Conservation (phyloP, 352 stramenopile species). For the Phytophthora megakarya region DNA sequence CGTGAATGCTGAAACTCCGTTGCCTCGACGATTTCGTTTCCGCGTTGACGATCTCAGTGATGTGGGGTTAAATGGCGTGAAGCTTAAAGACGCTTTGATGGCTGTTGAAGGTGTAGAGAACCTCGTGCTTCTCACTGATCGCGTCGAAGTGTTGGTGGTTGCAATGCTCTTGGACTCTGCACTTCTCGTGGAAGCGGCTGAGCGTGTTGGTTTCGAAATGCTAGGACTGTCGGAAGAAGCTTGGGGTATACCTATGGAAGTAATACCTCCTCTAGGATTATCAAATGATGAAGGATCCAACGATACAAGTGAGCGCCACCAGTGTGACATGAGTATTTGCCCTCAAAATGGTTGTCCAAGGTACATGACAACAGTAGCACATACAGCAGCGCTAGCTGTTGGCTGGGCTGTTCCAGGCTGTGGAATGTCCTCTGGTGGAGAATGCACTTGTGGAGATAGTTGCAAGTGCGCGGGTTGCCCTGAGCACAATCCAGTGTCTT, state of each 20-base stretch:
- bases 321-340: slow-evolving; percentile 67
- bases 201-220: slow-evolving; percentile 51
- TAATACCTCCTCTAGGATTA: slow-evolving; percentile 25
- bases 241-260: slow-evolving; percentile 42
- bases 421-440: slow-evolving; percentile 75
- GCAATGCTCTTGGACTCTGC: slow-evolving; percentile 53
- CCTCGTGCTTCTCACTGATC: slow-evolving; percentile 59
- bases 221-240: slow-evolving; percentile 56
- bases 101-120: slow-evolving; percentile 72
- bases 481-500: slow-evolving; percentile 65
- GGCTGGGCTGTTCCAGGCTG: slow-evolving; percentile 82
- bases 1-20: slow-evolving; percentile 41
- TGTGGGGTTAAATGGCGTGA: slow-evolving; percentile 26
- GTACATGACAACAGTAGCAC: slow-evolving; percentile 79
- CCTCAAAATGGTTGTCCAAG: slow-evolving; percentile 70
- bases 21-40: slow-evolving; percentile 62
- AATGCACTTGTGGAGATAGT: slow-evolving; percentile 80
- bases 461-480: slow-evolving; percentile 83
- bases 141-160: slow-evolving; percentile 61
- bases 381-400: slow-evolving; percentile 76
- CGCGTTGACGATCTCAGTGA: slow-evolving; percentile 51
- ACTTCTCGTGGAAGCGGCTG: slow-evolving; percentile 44
- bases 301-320: slow-evolving; percentile 15
- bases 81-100: slow-evolving; percentile 34
- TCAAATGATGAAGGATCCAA: slow-evolving; percentile 5